Evolutionary conservation across 2,329 filamentous ascomycete genomes (phyloP).

Genomic region (Pseudocercospora ulei): DNA sequence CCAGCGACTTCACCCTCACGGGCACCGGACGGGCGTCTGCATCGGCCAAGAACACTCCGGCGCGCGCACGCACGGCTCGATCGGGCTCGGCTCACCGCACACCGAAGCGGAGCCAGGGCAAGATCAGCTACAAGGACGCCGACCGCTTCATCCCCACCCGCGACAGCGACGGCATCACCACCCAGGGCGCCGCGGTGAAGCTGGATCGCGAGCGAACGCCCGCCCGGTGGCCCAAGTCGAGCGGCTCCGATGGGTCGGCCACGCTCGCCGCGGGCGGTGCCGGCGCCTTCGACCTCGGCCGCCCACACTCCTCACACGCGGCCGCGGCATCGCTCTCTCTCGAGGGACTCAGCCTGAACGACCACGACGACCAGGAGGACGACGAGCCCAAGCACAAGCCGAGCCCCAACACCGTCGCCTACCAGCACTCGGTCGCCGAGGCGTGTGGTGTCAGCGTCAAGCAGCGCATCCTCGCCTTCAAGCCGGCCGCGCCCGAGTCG

Average conservation of each 20-base stretch:
- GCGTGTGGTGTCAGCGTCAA: conserved; percentile 89
- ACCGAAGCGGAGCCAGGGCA: conserved; percentile 55
- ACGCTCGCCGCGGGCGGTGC: conserved; percentile 63
- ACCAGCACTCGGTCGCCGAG: conserved; percentile 80
- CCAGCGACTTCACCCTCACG: conserved; percentile 84
- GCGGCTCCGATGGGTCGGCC: conserved; percentile 59
- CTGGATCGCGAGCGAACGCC: conserved; percentile 62
- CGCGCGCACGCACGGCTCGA: conserved; percentile 38
- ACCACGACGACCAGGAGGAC: conserved; percentile 61
- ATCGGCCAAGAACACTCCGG: conserved; percentile 40
- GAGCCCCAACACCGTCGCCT: conserved; percentile 78
- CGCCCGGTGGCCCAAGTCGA: conserved; percentile 56
- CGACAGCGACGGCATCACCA: conserved; percentile 70
- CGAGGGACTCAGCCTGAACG: conserved; percentile 67
- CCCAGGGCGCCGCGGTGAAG: conserved; percentile 65
- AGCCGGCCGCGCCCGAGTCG: conserved; percentile 94
- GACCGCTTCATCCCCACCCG: conserved; percentile 97
- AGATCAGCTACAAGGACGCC: conserved; percentile 47
- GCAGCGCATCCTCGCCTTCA: conserved; percentile 94
- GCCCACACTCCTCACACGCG: conserved; percentile 52
- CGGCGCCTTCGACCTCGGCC: conserved; percentile 54
- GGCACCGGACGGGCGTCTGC: conserved; percentile 55
- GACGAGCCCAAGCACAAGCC: conserved; percentile 55
- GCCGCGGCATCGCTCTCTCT: conserved; percentile 55
- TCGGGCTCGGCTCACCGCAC: conserved; percentile 33